Conservation (phyloP, 2,329 filamentous ascomycete genomes). For the Chaetomiaceae sp. region DNA sequence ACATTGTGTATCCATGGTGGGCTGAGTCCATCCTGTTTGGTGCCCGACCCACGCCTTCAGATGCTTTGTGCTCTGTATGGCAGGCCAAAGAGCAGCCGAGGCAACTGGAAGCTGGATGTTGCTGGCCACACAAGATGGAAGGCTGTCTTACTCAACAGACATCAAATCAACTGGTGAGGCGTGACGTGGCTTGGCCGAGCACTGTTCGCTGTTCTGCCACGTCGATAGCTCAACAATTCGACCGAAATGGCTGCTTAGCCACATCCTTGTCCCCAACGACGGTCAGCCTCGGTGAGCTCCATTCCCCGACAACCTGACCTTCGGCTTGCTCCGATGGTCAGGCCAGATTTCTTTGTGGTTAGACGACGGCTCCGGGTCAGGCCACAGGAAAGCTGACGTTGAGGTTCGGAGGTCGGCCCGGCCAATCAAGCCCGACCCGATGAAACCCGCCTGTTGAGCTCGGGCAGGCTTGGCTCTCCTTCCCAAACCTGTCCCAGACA, state of each 20-base stretch:
- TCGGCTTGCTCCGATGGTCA: background rate
- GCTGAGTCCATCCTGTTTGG: background rate
- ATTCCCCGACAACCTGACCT: background rate
- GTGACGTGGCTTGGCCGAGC: conserved; percentile 9
- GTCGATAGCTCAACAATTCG: conserved; percentile 1
- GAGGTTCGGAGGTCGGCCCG: too few species aligned
- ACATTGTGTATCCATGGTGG: conserved; percentile 3
- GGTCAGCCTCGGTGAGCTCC: background rate
- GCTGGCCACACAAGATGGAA: background rate
- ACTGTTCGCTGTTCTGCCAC: conserved; percentile 7
- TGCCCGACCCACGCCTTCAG: conserved; percentile 15
- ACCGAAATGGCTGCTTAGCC: background rate
- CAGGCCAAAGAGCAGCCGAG: conserved; percentile 2
- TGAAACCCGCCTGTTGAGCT: background rate
- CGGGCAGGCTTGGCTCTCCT: background rate
- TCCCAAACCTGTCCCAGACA: background rate
- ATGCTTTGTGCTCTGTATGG: conserved; percentile 2
- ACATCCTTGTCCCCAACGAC: background rate
- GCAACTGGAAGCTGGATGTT: background rate
- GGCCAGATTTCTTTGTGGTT: background rate
- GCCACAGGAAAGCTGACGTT: too few species aligned
- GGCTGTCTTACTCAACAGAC: background rate
- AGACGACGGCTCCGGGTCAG: background rate
- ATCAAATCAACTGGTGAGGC: conserved; percentile 4
- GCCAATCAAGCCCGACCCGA: too few species aligned